These are phyloP conservation scores for Lichtheimia ornata DNA, from an alignment of 371 early-diverging fungal species.

Conservation along the genomic window DNA sequence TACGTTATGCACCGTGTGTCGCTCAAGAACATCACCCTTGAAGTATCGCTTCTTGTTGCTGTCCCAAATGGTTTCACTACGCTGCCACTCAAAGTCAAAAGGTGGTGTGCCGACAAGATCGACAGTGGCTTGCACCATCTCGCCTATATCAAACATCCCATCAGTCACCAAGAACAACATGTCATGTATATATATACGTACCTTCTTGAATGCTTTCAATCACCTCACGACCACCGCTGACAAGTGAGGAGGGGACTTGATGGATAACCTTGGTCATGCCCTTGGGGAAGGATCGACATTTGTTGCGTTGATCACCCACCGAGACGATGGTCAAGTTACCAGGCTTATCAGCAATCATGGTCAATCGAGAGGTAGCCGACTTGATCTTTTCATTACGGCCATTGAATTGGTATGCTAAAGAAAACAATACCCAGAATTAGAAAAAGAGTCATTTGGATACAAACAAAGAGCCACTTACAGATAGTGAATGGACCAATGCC, in stretches of 20 bases:
- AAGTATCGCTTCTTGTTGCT: slow-evolving; percentile 33
- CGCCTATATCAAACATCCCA: slow-evolving; percentile 24
- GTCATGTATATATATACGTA: slow-evolving; percentile 9
- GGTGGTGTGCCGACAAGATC: slow-evolving; percentile 55
- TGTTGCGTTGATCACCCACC: slow-evolving; percentile 53
- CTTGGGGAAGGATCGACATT: slow-evolving; percentile 49
- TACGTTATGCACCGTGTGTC: slow-evolving; percentile 43
- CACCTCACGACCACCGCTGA: slow-evolving; percentile 51
- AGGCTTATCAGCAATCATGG: slow-evolving; percentile 53
- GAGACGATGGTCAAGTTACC: slow-evolving; percentile 56
- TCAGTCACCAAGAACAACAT: background rate
- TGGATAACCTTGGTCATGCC: slow-evolving; percentile 42
- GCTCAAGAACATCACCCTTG: slow-evolving; percentile 50
- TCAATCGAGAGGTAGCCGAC: slow-evolving; percentile 26
- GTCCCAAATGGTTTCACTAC: slow-evolving; percentile 49
- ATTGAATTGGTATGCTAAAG: slow-evolving; percentile 45
- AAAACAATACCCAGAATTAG: background rate
- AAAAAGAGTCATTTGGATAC: background rate
- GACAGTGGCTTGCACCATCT: slow-evolving; percentile 51
- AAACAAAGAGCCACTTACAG: slow-evolving; percentile 16
- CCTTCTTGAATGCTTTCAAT: slow-evolving; percentile 54
- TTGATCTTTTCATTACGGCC: slow-evolving; percentile 34
- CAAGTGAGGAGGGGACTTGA: slow-evolving; percentile 47
- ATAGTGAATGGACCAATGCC: slow-evolving; percentile 47
- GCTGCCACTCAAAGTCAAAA: slow-evolving; percentile 57